A percentile compares a stretch with the other conserved stretches of the same genome.
These are phyloP conservation scores for Lasiosphaeria hispida DNA, from an alignment of 495 filamentous ascomycete genomes.

Conservation along the genomic window DNA sequence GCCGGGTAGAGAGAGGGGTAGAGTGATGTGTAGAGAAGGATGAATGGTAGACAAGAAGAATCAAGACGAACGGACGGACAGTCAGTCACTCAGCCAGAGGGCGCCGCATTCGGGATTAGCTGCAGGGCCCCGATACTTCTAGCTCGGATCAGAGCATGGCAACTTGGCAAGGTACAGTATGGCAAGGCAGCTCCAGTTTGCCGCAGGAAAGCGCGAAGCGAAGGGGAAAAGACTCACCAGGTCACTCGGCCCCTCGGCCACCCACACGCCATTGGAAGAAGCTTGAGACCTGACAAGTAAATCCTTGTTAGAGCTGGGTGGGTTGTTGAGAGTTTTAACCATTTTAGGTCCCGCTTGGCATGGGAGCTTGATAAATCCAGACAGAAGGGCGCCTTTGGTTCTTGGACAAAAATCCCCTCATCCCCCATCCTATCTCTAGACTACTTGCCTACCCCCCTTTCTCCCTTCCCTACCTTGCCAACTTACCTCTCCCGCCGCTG, in stretches of 20 bases:
- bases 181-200: not conserved
- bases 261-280: slow-evolving; percentile 3
- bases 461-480: not conserved
- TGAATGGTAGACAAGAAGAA: too few relatives aligned
- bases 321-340: slow-evolving; percentile 5
- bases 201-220: slow-evolving; percentile 17
- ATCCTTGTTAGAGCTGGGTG: slow-evolving; percentile 7
- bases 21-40: too few relatives aligned
- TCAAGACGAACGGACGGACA: not conserved
- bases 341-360: slow-evolving; percentile 16
- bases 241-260: slow-evolving; percentile 1
- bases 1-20: too few relatives aligned
- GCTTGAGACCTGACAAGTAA: slow-evolving; percentile 4
- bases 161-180: too few relatives aligned
- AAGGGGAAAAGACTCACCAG: slow-evolving; percentile 7
- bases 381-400: not conserved
- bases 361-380: slow-evolving; percentile 12
- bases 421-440: not conserved
- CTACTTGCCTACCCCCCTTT: not conserved
- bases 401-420: slow-evolving; percentile 21
- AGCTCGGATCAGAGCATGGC: too few relatives aligned
- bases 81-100: not conserved
- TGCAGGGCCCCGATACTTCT: not conserved
- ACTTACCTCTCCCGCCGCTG: too few relatives aligned
- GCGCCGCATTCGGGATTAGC: not conserved